Base-by-base conservation (phyloP, 2,329 filamentous ascomycete genomes). In the Chaetomiaceae sp. region DNA sequence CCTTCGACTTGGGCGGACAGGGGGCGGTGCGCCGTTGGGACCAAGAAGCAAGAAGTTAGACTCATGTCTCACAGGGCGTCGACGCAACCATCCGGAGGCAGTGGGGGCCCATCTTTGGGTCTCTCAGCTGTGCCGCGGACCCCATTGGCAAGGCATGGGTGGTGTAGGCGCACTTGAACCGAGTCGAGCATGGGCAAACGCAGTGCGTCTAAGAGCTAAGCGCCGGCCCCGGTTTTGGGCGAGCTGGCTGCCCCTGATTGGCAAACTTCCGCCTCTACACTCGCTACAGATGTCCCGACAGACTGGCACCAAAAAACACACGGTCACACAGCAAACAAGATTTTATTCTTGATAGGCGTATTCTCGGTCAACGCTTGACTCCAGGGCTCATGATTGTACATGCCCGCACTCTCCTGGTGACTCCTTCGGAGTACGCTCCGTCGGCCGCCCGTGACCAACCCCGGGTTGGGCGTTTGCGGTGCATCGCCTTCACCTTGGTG, bases 11-110 rank as follows among this genome's bases (percentile, higher is more conserved):
- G 36, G 23, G 33, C 23, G 40, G 17, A 19, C 29, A 34, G 45
- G 45, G 34, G 12, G 43, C 29, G 15, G 45, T 47, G 46, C 37
- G 25, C 25, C 36, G 46, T 48, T 48, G 46, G 46, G 6, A 23
- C 46, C 22, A 37, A 39, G 12, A n/a, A 29, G 25, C 17, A 39
- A 48, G 17, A 48, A 40, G 17, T 48, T 33, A 40, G 25, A 39
- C 17, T 17, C 17, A 15, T 29, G 23, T 8, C 39, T 22, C n/a
- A 20, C 20, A 25, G 6, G 7, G 20, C 7, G 12, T 14, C 14
- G 27, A 37, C 33, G 6, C 22, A 33, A 15, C 14, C 12, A 8
- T 36, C 36, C 23, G 7, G 25, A 33, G 9, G 4, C 23, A 17
- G 29, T 19, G 46, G 36, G 31, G 36, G 46, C 25, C 46, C 33